phyloP scores from a whole-genome alignment of 1,139 yeast species.

The Scheffersomyces quercinus region DNA sequence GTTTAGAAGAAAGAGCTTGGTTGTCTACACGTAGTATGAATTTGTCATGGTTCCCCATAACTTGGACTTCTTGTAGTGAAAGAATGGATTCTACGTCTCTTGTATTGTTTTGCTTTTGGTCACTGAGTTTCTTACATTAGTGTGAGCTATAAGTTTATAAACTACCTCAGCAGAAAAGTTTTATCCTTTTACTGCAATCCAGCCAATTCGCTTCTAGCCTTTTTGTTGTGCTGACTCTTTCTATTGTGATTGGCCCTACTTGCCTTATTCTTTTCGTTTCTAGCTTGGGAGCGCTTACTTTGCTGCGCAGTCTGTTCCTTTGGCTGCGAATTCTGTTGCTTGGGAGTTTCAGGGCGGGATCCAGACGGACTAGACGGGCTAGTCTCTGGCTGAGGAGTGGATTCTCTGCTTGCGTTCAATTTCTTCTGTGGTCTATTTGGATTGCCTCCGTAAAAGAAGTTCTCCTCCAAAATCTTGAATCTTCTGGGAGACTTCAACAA shows the following conservation, averaged over 20 bases:
- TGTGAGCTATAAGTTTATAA: too few relatives aligned
- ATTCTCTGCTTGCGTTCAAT: neutral
- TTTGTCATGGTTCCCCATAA: too few relatives aligned
- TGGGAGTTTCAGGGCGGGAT: neutral
- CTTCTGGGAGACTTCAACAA: slow-evolving; percentile 63
- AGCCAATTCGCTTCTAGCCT: slow-evolving; percentile 23
- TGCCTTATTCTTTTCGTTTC: slow-evolving; percentile 59
- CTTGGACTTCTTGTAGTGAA: too few relatives aligned
- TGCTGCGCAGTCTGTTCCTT: neutral
- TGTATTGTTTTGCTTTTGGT: too few relatives aligned
- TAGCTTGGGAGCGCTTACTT: slow-evolving; percentile 17
- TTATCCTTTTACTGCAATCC: slow-evolving; percentile 17
- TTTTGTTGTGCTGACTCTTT: slow-evolving; percentile 60
- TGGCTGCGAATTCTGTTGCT: slow-evolving; percentile 1
- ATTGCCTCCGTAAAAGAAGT: slow-evolving; percentile 50
- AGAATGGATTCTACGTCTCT: too few relatives aligned
- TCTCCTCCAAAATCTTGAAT: slow-evolving; percentile 61
- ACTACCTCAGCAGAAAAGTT: too few relatives aligned
- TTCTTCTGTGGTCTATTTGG: slow-evolving; percentile 19
- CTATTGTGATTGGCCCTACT: slow-evolving; percentile 63
- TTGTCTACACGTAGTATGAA: too few relatives aligned
- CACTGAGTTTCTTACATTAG: too few relatives aligned
- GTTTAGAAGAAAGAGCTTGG: too few relatives aligned
- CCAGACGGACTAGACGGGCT: too few relatives aligned
- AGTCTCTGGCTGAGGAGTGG: neutral